phyloP scores from a whole-genome alignment of 2,329 filamentous ascomycete species.

The Falciphora oryzae region DNA sequence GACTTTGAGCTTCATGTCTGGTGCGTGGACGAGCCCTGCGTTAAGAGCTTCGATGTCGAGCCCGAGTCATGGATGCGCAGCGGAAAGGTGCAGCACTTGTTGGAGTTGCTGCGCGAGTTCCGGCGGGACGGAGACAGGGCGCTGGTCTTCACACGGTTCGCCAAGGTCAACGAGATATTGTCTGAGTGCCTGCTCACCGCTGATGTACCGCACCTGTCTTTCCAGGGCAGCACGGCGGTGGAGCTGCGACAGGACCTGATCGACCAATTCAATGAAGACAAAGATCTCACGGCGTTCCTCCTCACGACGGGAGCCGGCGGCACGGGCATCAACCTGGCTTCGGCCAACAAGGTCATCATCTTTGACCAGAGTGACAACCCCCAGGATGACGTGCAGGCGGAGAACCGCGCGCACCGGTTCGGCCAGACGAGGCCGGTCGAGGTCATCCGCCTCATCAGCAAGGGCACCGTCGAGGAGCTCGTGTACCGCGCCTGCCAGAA shows the following conservation, averaged over 20 bases:
- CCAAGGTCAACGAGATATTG: slow-evolving; percentile 84
- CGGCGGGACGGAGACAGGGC: slow-evolving; percentile 77
- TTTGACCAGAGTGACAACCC: slow-evolving; percentile 98
- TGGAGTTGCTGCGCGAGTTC: slow-evolving; percentile 68
- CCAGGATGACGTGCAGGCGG: slow-evolving; percentile 96
- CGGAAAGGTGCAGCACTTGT: slow-evolving; percentile 80
- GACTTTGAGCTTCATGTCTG: slow-evolving; percentile 62
- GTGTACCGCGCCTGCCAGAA: slow-evolving; percentile 88
- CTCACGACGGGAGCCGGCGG: slow-evolving; percentile 91
- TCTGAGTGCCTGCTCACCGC: slow-evolving; percentile 72
- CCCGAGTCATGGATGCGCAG: slow-evolving; percentile 51
- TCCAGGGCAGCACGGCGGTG: slow-evolving; percentile 81
- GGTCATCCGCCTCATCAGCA: slow-evolving; percentile 77
- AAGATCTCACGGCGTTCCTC: slow-evolving; percentile 80
- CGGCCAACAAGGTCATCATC: slow-evolving; percentile 95
- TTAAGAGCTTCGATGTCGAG: slow-evolving; percentile 46
- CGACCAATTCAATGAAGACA: slow-evolving; percentile 74
- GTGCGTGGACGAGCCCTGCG: slow-evolving; percentile 55
- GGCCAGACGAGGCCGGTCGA: slow-evolving; percentile 89
- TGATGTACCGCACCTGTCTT: slow-evolving; percentile 70
- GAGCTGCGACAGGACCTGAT: slow-evolving; percentile 80
- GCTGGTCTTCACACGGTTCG: slow-evolving; percentile 91
- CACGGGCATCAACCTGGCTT: slow-evolving; percentile 93
- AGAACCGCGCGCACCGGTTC: slow-evolving; percentile 92
- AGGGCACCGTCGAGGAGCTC: slow-evolving; percentile 83